These are phyloP conservation scores for Daphne laureola DNA, from an alignment of 441 rosid species.

Conservation along the genomic window DNA sequence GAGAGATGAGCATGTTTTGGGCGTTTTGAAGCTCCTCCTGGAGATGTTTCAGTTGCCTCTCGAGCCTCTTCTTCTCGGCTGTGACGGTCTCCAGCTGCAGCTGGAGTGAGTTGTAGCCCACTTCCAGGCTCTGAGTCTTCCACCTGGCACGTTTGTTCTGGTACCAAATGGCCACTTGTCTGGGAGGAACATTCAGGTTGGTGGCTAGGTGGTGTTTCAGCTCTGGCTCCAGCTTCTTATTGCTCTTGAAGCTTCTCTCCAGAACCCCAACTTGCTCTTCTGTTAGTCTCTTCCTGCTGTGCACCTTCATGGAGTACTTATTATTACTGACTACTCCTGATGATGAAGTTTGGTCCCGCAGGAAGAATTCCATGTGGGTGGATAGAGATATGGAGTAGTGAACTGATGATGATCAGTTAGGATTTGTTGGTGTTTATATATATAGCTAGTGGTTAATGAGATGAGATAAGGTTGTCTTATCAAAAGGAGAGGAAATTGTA, in stretches of 20 bases:
- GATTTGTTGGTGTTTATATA: neutral
- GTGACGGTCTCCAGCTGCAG: conserved; percentile 44
- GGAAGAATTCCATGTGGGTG: conserved; percentile 32
- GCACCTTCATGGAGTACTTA: conserved; percentile 3
- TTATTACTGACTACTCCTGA: neutral
- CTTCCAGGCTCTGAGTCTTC: conserved; percentile 69
- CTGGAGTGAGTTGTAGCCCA: conserved; percentile 45
- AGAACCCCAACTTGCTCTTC: conserved; percentile 58
- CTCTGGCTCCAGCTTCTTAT: conserved; percentile 67
- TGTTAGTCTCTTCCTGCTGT: conserved; percentile 60
- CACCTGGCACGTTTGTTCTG: conserved; percentile 90
- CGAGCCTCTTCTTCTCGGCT: conserved; percentile 43
- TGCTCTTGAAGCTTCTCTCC: conserved; percentile 56
- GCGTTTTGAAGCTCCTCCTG: conserved; percentile 48
- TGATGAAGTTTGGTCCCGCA: conserved; percentile 16
- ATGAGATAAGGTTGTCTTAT: conserved; percentile 6
- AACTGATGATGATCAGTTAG: neutral
- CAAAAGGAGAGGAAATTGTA: neutral
- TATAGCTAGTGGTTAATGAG: neutral
- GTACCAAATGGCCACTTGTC: conserved; percentile 87
- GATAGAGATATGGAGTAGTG: too few species aligned
- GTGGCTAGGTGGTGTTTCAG: conserved; percentile 58
- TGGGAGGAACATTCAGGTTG: conserved; percentile 55
- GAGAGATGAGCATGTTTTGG: conserved; percentile 31
- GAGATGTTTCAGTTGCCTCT: conserved; percentile 48